Evolutionary conservation across 2,329 filamentous ascomycete species (phyloP).

Genomic region (Aureobasidium pullulans): DNA sequence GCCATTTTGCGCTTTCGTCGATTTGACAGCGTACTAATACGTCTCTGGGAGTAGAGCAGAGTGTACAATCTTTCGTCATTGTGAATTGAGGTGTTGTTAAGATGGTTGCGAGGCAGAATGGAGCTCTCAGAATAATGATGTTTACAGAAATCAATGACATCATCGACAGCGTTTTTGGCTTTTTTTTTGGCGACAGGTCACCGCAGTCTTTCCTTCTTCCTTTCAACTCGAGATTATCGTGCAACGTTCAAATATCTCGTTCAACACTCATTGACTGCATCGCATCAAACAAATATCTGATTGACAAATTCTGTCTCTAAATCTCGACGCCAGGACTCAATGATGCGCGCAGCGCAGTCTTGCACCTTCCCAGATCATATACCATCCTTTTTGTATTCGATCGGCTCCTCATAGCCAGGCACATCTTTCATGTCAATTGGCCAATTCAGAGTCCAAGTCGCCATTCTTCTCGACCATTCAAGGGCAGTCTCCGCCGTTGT

Average conservation of each 20-base stretch:
- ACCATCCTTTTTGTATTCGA: neutral
- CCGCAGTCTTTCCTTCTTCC: too few relatives aligned
- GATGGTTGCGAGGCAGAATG: neutral
- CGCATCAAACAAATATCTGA: too few relatives aligned
- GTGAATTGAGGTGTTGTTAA: conserved; percentile 15
- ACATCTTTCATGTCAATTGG: neutral
- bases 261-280: too few relatives aligned
- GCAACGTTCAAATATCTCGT: too few relatives aligned
- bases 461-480: neutral
- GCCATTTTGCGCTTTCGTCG: conserved; percentile 33
- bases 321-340: too few relatives aligned
- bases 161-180: neutral
- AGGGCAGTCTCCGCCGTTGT: neutral
- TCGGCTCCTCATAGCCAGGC: neutral
- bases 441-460: neutral
- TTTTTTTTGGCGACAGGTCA: too few relatives aligned
- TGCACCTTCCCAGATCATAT: too few relatives aligned
- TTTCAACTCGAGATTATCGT: too few relatives aligned
- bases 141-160: neutral
- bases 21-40: conserved; percentile 39
- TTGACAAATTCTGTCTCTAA: too few relatives aligned
- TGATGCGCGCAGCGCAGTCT: too few relatives aligned
- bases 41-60: conserved; percentile 31
- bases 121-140: too few relatives aligned
- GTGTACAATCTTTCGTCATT: conserved; percentile 31